Evolutionary conservation across 805 yeast species (phyloP).

Genomic region (Candida sanyiensis): DNA sequence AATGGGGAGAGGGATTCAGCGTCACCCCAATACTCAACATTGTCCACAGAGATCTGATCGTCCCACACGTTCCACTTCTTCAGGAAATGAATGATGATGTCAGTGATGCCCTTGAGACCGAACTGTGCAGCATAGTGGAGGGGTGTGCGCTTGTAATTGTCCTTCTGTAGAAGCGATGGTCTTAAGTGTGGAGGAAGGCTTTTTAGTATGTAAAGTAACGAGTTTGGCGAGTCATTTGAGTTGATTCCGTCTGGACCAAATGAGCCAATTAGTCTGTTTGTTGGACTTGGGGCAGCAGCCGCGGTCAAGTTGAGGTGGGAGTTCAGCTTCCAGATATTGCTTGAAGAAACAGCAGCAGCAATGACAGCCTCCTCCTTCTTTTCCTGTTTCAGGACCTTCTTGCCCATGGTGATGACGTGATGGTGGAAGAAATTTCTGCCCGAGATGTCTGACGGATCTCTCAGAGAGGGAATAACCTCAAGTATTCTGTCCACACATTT

Average conservation of each 20-base stretch:
- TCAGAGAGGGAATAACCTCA: constrained; percentile 43
- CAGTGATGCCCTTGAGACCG: constrained; percentile 64
- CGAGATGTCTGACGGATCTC: constrained; percentile 67
- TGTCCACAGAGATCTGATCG: constrained; percentile 47
- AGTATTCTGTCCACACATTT: constrained; percentile 55
- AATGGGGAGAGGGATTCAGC: constrained; percentile 76
- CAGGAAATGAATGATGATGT: constrained; percentile 49
- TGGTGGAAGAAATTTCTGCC: constrained; percentile 85
- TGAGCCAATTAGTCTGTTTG: constrained; percentile 43
- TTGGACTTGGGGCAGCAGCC: constrained; percentile 49
- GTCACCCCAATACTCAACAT: constrained; percentile 53
- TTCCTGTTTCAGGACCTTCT: constrained; percentile 37
- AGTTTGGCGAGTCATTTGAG: constrained; percentile 51
- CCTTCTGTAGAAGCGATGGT: constrained; percentile 56
- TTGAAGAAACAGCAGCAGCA: no score
- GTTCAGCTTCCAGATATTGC: constrained; percentile 12
- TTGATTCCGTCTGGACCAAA: constrained; percentile 61
- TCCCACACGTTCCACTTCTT: constrained; percentile 56
- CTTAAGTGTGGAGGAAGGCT: constrained; percentile 50
- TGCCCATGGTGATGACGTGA: constrained; percentile 72
- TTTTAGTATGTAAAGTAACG: constrained; percentile 53
- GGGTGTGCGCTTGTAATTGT: constrained; percentile 76
- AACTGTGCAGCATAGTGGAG: constrained; percentile 86
- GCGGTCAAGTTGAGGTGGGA: constrained; percentile 24
- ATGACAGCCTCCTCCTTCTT: constrained; percentile 6